A percentile compares a stretch with the other conserved stretches of the same genome.
phyloP scores from a whole-genome alignment of 75 land plant species.

The Ceratopteris richardii region DNA sequence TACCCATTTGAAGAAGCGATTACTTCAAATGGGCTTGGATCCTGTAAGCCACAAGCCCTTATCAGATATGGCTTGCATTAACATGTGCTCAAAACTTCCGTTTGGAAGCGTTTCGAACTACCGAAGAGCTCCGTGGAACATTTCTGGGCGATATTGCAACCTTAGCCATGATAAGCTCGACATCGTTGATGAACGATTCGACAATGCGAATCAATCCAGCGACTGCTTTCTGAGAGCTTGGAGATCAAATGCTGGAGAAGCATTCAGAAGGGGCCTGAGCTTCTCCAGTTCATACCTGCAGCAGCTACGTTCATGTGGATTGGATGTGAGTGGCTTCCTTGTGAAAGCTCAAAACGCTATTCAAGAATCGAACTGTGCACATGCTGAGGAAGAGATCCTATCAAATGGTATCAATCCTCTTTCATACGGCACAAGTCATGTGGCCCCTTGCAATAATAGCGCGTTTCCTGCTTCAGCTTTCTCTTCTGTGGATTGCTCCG shows the following conservation, averaged over 20 bases:
- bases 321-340: conserved; percentile 1
- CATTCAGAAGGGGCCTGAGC: conserved; percentile 3
- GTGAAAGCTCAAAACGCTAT: background rate
- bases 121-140: background rate
- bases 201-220: background rate
- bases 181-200: background rate
- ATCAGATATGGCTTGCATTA: background rate
- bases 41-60: conserved; percentile 1
- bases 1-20: conserved; percentile 2
- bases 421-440: too few species aligned
- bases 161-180: background rate
- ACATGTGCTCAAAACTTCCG: too few species aligned
- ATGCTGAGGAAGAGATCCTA: background rate
- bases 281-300: background rate
- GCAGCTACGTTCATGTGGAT: background rate
- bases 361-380: background rate
- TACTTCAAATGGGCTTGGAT: background rate
- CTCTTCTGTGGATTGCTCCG: background rate
- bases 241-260: conserved; percentile 3
- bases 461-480: background rate
- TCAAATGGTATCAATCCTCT: background rate
- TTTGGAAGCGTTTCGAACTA: background rate
- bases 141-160: background rate
- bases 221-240: background rate
- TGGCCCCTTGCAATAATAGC: background rate